These are phyloP conservation scores for Fusarium vanettenii DNA, from an alignment of 2,329 filamentous ascomycete genomes.

Conservation along the genomic window DNA sequence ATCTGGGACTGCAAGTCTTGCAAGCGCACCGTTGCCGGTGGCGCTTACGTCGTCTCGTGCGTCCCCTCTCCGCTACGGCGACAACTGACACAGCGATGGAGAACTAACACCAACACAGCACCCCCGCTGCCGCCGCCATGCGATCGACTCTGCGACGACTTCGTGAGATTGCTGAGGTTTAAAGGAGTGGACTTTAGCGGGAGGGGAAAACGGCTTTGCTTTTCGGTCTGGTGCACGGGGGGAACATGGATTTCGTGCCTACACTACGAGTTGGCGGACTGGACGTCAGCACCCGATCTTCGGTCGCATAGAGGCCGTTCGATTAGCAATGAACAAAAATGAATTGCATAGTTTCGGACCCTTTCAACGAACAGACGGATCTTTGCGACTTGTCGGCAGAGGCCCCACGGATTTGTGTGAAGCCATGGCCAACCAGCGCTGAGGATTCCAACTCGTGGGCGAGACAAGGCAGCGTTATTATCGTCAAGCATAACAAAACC, in stretches of 20 bases:
- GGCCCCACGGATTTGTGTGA: conserved; percentile 14
- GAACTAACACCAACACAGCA: conserved; percentile 66
- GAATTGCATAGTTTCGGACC: conserved; percentile 52
- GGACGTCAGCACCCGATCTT: conserved; percentile 55
- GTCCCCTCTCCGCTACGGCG: conserved; percentile 56
- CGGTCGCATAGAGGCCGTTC: conserved; percentile 54
- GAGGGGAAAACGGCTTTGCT: conserved; percentile 55
- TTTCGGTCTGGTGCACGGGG: conserved; percentile 61
- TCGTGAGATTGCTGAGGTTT: conserved; percentile 97
- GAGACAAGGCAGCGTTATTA: background rate
- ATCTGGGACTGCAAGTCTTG: conserved; percentile 98
- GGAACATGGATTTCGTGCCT: conserved; percentile 57
- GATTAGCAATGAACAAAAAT: conserved; percentile 58
- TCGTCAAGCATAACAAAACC: background rate
- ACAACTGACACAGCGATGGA: conserved; percentile 1
- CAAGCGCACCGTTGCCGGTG: conserved; percentile 80
- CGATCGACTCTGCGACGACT: conserved; percentile 96
- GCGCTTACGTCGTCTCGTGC: conserved; percentile 97
- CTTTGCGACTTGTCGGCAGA: background rate
- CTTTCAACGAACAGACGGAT: conserved; percentile 36
- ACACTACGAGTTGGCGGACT: conserved; percentile 56
- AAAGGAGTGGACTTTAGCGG: conserved; percentile 58
- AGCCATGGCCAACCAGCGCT: conserved; percentile 15
- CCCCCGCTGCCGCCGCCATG: conserved; percentile 92
- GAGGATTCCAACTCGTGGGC: background rate